A percentile compares a stretch with the other conserved stretches of the same genome.
Evolutionary conservation across 108 stramenopile species (phyloP).

Genomic region (Chaetoceros muelleri): DNA sequence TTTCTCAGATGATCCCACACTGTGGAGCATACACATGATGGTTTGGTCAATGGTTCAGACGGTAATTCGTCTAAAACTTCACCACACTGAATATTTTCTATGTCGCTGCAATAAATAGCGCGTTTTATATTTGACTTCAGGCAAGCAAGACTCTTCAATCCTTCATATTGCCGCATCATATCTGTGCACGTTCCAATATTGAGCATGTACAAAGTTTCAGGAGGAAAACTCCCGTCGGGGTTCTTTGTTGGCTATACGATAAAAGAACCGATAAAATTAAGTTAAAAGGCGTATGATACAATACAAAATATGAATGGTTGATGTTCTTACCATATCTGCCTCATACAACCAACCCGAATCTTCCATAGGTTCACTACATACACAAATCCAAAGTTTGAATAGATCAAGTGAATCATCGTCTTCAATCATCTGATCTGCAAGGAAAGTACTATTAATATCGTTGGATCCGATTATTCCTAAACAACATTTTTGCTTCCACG

Average conservation of each 20-base stretch:
- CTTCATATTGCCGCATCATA: not conserved
- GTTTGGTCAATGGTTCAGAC: not conserved
- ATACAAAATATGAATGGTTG: not conserved
- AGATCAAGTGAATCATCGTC: not conserved
- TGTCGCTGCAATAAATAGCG: not conserved
- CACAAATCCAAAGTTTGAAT: not conserved
- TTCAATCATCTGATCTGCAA: not conserved
- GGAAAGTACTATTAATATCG: not conserved
- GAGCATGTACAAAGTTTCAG: not conserved
- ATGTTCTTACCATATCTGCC: not conserved
- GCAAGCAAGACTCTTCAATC: not conserved
- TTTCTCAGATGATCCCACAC: not conserved
- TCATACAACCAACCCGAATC: not conserved
- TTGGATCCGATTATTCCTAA: not conserved
- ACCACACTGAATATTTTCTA: not conserved
- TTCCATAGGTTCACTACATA: not conserved
- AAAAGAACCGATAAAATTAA: too few species aligned
- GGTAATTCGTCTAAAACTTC: not conserved
- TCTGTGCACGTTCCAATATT: not conserved
- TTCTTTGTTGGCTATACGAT: too few species aligned
- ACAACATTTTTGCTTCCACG: not conserved
- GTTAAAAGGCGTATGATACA: too few species aligned
- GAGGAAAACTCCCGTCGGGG: too few species aligned
- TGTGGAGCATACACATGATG: not conserved
- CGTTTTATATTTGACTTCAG: not conserved